Conservation (phyloP, 192 early-diverging fungal genomes). For the Cetraspora pellucida region DNA sequence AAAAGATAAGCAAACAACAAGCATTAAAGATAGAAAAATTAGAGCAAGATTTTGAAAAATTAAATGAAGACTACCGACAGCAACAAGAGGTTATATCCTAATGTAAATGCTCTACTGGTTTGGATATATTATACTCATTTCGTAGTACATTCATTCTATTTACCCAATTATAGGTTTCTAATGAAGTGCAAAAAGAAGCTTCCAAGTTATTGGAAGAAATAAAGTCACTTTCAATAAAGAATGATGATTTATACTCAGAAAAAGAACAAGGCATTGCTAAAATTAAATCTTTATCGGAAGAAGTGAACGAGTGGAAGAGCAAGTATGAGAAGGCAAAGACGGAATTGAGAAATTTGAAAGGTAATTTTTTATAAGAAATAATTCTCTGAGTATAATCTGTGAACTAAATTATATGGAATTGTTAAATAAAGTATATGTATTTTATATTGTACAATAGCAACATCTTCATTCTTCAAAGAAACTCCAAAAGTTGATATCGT, state of each 20-base stretch:
- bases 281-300: conserved; percentile 45
- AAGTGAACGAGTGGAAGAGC: conserved; percentile 41
- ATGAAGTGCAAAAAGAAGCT: conserved; percentile 71
- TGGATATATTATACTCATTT: neutral
- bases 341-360: conserved; percentile 59
- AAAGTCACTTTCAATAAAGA: conserved; percentile 59
- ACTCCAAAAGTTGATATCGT: conserved; percentile 50
- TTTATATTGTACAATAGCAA: conserved; percentile 25
- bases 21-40: conserved; percentile 40
- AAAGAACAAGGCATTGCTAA: conserved; percentile 49
- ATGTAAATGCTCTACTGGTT: neutral
- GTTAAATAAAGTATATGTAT: neutral
- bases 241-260: conserved; percentile 55
- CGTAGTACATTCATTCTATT: neutral
- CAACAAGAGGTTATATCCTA: conserved; percentile 64
- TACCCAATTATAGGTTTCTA: conserved; percentile 55
- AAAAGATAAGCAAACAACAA: conserved; percentile 42
- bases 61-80: conserved; percentile 73
- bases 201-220: conserved; percentile 72
- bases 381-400: neutral
- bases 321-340: conserved; percentile 56
- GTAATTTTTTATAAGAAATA: conserved; percentile 34
- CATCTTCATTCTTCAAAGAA: conserved; percentile 46
- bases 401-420: no score
- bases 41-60: conserved; percentile 61